Base-by-base conservation (phyloP, 1,284 basidiomycete species). In the Ganoderma sp. region DNA sequence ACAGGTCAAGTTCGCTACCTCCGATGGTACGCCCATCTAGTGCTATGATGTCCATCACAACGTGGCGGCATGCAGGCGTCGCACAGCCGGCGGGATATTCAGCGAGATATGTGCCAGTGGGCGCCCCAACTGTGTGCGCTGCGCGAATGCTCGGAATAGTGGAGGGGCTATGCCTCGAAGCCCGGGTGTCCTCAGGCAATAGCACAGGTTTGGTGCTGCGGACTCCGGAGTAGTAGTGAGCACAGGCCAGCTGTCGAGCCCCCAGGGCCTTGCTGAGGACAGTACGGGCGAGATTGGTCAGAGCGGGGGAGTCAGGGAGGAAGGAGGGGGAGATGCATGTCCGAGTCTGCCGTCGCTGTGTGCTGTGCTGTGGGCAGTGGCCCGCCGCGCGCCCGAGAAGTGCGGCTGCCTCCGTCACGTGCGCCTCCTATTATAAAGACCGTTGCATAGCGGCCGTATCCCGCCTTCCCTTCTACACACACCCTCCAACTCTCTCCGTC, bases 401-500 rank as follows among this genome's bases (percentile, higher is more conserved):
- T 60, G 63, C 50, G 62, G n/a, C n/a, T 37, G 48, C 52, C 59
- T 25, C 32, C 41, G 54, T 67, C 71, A 72, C 71, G 71, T 72
- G 71, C 42, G 39, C 5, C 41, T 48, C 37, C 67, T 70, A 67
- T 66, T 69, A 72, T 72, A 72, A 63, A 57, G 58, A 37, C 41
- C 32, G 37, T 61, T 64, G 56, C 69, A 63, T 54, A 66, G 64
- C 63, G 65, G 67, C 52, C 61, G 42, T 57, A 56, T 56, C 32
- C 41, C 43, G 41, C 60, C 57, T 56, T 58, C 61, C 39, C 61
- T 67, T 64, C 65, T 67, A 64, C 67, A 60, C 63, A 52, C 67
- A 5, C 48, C 67, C 63, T 67, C 50, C 63, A 57, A 32, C 71
- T 73, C 68, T 67, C 67, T 70, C 74, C 67, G 69, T 65, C 73